Conservation (phyloP, 2,329 filamentous ascomycete species). For the Botrytis porri region DNA sequence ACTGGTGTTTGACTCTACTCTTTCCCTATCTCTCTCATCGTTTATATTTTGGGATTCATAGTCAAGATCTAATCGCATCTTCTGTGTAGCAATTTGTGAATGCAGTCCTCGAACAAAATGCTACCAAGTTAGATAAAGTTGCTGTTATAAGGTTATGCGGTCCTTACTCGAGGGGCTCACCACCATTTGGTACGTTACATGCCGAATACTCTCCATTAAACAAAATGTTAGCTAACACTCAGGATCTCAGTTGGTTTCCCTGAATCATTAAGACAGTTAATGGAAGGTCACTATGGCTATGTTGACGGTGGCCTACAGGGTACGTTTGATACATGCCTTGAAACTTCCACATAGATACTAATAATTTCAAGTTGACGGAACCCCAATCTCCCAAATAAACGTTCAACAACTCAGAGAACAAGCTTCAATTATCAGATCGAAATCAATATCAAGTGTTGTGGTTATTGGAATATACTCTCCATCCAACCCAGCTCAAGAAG, state of each 20-base stretch:
- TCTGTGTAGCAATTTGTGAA: conserved; percentile 46
- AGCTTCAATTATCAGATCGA: conserved; percentile 34
- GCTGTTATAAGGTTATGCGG: conserved; percentile 51
- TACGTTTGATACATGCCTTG: conserved; percentile 17
- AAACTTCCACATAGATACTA: neutral
- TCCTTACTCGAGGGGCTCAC: conserved; percentile 47
- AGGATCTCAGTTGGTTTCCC: conserved; percentile 45
- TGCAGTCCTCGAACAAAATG: conserved; percentile 50
- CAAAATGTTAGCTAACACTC: neutral
- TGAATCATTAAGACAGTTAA: conserved; percentile 43
- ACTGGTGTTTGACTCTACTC: neutral
- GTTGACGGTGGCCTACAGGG: conserved; percentile 44
- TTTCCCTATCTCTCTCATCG: neutral
- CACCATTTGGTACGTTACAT: conserved; percentile 41
- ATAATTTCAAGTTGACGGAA: conserved; percentile 32
- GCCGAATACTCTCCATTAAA: neutral
- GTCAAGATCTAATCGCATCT: neutral
- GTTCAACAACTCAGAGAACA: conserved; percentile 34
- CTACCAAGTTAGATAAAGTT: conserved; percentile 48
- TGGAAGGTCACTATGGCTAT: conserved; percentile 48
- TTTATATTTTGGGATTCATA: neutral
- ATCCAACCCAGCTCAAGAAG: conserved; percentile 55
- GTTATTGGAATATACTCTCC: conserved; percentile 57
- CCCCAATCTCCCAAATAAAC: conserved; percentile 28
- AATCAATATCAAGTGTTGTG: conserved; percentile 46